Conservation (phyloP, 1,284 basidiomycete species). For the Ganoderma multipileum region DNA sequence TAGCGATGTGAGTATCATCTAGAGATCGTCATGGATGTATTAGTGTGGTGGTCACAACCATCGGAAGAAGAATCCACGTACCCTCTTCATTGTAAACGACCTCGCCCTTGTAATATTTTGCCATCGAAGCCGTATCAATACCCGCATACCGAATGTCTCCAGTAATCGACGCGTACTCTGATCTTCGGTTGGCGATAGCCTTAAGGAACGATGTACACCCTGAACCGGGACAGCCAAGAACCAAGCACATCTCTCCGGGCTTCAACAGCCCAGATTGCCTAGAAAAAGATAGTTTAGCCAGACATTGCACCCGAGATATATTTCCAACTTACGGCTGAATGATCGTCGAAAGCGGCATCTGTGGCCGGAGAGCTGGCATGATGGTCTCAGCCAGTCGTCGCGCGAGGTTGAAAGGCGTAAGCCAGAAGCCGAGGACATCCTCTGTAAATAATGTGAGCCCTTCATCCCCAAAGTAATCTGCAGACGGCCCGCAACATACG, state of each 20-base stretch:
- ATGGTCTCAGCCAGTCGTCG: constrained; percentile 53
- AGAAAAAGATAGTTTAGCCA: constrained; percentile 29
- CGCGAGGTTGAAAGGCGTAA: constrained; percentile 59
- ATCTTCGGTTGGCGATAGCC: constrained; percentile 74
- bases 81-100: constrained; percentile 86
- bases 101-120: constrained; percentile 78
- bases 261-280: constrained; percentile 80
- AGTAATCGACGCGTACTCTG: constrained; percentile 61
- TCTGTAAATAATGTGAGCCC: constrained; percentile 47
- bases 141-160: constrained; percentile 82
- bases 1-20: constrained; percentile 83
- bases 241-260: constrained; percentile 65
- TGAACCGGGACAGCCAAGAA: constrained; percentile 84
- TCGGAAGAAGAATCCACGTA: constrained; percentile 33
- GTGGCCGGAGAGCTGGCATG: constrained; percentile 61
- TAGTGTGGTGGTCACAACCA: neutral
- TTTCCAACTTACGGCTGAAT: constrained; percentile 66
- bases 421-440: constrained; percentile 60
- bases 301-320: neutral
- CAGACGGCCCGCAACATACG: constrained; percentile 45
- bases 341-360: constrained; percentile 58
- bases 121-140: constrained; percentile 70
- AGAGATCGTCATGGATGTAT: neutral
- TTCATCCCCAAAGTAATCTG: neutral
- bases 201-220: constrained; percentile 86